These are phyloP conservation scores for Cyanidiococcus yangmingshanensis DNA, from an alignment of 23 red algal species.

Conservation along the genomic window DNA sequence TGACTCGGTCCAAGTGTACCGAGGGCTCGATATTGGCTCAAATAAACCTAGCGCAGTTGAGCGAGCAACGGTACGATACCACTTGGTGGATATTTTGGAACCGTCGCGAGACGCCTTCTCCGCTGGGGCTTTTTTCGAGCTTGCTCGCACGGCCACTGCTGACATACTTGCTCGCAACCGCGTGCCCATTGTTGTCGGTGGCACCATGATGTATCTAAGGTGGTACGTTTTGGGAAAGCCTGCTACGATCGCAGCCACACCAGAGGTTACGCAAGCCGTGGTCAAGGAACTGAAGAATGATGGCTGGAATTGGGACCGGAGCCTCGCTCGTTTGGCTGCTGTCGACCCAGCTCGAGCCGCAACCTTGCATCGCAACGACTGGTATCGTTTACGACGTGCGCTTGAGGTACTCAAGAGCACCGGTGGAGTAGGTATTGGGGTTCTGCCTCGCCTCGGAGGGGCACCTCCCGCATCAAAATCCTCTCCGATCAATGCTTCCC, in stretches of 20 bases:
- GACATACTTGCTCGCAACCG: constrained; percentile 25
- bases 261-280: constrained; percentile 25
- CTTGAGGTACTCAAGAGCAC: constrained; percentile 53
- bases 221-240: constrained; percentile 63
- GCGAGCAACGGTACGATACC: constrained; percentile 38
- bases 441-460: constrained; percentile 49
- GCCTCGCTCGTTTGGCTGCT: constrained; percentile 29
- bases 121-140: constrained; percentile 57
- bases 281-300: constrained; percentile 20
- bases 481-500: not conserved
- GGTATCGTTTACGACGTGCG: constrained; percentile 78
- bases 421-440: constrained; percentile 44
- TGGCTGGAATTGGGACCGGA: constrained; percentile 49
- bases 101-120: constrained; percentile 30
- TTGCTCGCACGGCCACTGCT: constrained; percentile 28
- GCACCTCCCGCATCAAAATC: constrained; percentile 20
- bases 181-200: constrained; percentile 82
- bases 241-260: constrained; percentile 25
- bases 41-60: constrained; percentile 64
- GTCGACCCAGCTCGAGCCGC: constrained; percentile 53
- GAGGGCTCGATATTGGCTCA: constrained; percentile 52
- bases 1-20: constrained; percentile 80
- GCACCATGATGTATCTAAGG: constrained; percentile 92
- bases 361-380: constrained; percentile 57
- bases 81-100: constrained; percentile 43